Evolutionary conservation across 2,329 filamentous ascomycete species (phyloP).

Genomic region (Tolypocladium sp.): DNA sequence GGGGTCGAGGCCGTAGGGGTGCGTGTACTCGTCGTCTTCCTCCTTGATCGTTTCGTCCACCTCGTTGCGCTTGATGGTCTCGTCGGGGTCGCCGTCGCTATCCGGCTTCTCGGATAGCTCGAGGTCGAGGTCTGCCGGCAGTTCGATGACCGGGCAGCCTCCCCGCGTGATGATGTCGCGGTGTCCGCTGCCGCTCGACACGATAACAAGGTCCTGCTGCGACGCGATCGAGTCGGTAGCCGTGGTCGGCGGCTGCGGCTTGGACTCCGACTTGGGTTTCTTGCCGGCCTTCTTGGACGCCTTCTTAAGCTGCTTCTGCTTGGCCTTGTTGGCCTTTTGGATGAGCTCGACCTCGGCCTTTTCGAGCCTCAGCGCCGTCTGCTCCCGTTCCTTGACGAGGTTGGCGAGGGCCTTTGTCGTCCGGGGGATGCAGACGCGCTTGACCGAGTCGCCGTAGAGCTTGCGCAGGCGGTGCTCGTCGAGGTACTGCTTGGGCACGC

Average conservation of each 20-base stretch:
- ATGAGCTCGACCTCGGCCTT: constrained; percentile 80
- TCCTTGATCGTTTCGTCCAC: constrained; percentile 6
- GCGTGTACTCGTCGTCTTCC: constrained; percentile 23
- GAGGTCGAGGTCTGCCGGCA: constrained; percentile 3
- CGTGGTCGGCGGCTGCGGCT: neutral
- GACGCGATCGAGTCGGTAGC: neutral
- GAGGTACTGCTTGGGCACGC: constrained; percentile 71
- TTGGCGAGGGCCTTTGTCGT: constrained; percentile 72
- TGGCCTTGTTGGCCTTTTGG: constrained; percentile 63
- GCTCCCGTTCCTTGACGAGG: constrained; percentile 71
- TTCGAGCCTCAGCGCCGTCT: constrained; percentile 73
- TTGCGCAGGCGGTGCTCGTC: constrained; percentile 67
- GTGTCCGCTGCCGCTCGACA: constrained; percentile 1
- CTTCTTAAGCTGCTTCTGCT: constrained; percentile 41
- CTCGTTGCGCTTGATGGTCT: neutral
- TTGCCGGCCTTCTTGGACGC: constrained; percentile 1
- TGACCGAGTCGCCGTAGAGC: constrained; percentile 75
- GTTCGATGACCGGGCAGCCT: constrained; percentile 3
- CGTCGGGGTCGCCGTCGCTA: neutral
- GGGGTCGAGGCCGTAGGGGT: constrained; percentile 25
- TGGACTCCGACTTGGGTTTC: constrained; percentile 1
- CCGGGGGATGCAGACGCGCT: constrained; percentile 74
- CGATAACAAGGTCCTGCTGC: constrained; percentile 1
- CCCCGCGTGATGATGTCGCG: neutral
- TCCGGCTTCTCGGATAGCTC: neutral